These are phyloP conservation scores for Tetracladium setigerum DNA, from an alignment of 495 filamentous ascomycete genomes.

Conservation along the genomic window DNA sequence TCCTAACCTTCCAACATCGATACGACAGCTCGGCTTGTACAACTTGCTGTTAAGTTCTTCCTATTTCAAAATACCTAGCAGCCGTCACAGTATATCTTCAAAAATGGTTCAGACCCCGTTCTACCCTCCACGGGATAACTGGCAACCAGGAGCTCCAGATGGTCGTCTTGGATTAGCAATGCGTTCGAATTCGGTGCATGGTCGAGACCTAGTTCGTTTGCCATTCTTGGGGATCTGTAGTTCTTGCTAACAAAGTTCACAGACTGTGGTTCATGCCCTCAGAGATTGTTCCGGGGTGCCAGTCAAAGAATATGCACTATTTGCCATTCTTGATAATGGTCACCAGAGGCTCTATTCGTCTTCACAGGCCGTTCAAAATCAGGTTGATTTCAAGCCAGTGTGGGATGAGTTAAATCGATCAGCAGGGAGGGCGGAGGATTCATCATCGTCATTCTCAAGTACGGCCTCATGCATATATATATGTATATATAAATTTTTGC, in stretches of 20 bases:
- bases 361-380: not conserved
- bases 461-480: too few relatives aligned
- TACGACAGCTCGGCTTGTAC: conserved; percentile 22
- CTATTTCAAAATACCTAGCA: not conserved
- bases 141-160: not conserved
- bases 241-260: not conserved
- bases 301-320: conserved; percentile 13
- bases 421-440: too few relatives aligned
- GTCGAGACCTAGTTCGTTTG: not conserved
- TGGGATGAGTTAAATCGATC: too few relatives aligned
- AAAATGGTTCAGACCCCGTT: conserved; percentile 13
- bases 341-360: conserved; percentile 9
- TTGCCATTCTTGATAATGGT: conserved; percentile 12
- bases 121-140: conserved; percentile 8
- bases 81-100: conserved; percentile 4
- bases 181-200: conserved; percentile 1
- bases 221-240: not conserved
- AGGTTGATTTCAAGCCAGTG: too few relatives aligned
- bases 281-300: conserved; percentile 11
- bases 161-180: too few relatives aligned
- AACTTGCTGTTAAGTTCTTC: conserved; percentile 4
- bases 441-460: too few relatives aligned
- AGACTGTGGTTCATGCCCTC: conserved; percentile 11
- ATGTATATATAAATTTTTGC: too few relatives aligned
- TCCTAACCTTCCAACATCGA: conserved; percentile 2